Evolutionary conservation across 768 basidiomycete genomes (phyloP).

Genomic region (Leccinum boreale): DNA sequence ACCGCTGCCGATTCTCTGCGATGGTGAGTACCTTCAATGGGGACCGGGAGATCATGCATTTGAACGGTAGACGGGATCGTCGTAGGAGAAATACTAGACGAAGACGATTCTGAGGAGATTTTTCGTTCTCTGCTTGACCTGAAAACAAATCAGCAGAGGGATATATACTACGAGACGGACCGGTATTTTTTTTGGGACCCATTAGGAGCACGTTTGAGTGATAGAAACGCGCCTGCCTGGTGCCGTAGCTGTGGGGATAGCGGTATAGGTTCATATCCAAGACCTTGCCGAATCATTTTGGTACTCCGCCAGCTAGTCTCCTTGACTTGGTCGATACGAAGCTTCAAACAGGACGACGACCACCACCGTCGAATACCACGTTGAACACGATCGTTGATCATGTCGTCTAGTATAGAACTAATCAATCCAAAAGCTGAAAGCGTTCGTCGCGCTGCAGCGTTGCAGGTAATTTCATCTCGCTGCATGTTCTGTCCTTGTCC

Average conservation of each 20-base stretch:
- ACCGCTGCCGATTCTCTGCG: constrained; percentile 22
- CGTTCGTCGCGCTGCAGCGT: constrained; percentile 82
- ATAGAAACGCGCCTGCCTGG: constrained; percentile 33
- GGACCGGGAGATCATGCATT: constrained; percentile 12
- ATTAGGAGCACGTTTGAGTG: constrained; percentile 26
- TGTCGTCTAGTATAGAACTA: constrained; percentile 84
- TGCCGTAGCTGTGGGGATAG: constrained; percentile 31
- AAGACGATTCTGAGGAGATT: constrained; percentile 10
- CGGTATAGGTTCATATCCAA: constrained; percentile 26
- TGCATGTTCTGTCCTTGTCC: constrained; percentile 17
- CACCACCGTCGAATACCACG: constrained; percentile 18
- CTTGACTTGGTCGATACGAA: constrained; percentile 2
- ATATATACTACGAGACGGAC: constrained; percentile 27
- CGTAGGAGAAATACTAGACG: constrained; percentile 1
- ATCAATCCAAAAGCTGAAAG: constrained; percentile 97
- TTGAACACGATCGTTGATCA: constrained; percentile 31
- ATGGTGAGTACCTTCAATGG: constrained; percentile 8
- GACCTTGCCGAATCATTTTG: constrained; percentile 25
- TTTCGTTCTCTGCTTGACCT: constrained; percentile 10
- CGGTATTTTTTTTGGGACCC: constrained; percentile 16
- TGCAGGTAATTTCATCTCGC: constrained; percentile 60
- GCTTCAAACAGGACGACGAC: constrained; percentile 8
- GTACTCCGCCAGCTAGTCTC: constrained; percentile 25
- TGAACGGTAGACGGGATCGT: constrained; percentile 10
- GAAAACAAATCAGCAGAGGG: constrained; percentile 6